A percentile compares a stretch with the other conserved stretches of the same genome.
phyloP scores from a whole-genome alignment of 2,329 filamentous ascomycete species.

The Venturia oleaginea region DNA sequence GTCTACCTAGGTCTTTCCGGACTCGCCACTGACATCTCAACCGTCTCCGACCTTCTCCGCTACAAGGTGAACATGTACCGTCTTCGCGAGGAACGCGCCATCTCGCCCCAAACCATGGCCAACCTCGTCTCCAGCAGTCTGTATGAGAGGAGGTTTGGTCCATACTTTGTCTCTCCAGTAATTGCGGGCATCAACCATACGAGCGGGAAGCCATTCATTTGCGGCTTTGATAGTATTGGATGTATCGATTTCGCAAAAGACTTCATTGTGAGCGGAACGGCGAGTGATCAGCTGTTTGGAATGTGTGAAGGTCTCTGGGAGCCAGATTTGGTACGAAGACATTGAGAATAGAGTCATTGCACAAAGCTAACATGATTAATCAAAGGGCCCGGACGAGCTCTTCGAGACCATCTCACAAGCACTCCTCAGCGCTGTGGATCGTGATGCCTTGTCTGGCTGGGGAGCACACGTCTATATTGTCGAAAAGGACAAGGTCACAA shows the following conservation, averaged over 20 bases:
- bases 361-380: not conserved
- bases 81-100: slow-evolving; percentile 92
- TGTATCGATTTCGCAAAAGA: slow-evolving; percentile 99
- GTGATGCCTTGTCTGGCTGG: slow-evolving; percentile 95
- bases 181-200: slow-evolving; percentile 93
- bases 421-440: slow-evolving; percentile 88
- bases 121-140: slow-evolving; percentile 86
- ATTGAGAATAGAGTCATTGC: not conserved
- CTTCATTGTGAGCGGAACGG: slow-evolving; percentile 95
- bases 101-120: slow-evolving; percentile 88
- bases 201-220: slow-evolving; percentile 92
- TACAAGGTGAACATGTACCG: slow-evolving; percentile 99
- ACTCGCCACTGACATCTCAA: slow-evolving; percentile 89
- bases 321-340: slow-evolving; percentile 71
- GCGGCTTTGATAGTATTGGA: slow-evolving; percentile 96
- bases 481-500: slow-evolving; percentile 99
- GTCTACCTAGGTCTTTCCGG: slow-evolving; percentile 94
- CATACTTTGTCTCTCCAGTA: slow-evolving; percentile 92
- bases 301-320: slow-evolving; percentile 98
- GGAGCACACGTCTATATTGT: slow-evolving; percentile 99
- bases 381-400: slow-evolving; percentile 76
- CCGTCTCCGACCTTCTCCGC: slow-evolving; percentile 92
- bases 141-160: slow-evolving; percentile 93
- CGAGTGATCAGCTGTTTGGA: slow-evolving; percentile 94
- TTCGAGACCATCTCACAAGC: slow-evolving; percentile 98